These are phyloP conservation scores for Sphaerobolus stellatus DNA, from an alignment of 1,284 basidiomycete species.

Conservation along the genomic window DNA sequence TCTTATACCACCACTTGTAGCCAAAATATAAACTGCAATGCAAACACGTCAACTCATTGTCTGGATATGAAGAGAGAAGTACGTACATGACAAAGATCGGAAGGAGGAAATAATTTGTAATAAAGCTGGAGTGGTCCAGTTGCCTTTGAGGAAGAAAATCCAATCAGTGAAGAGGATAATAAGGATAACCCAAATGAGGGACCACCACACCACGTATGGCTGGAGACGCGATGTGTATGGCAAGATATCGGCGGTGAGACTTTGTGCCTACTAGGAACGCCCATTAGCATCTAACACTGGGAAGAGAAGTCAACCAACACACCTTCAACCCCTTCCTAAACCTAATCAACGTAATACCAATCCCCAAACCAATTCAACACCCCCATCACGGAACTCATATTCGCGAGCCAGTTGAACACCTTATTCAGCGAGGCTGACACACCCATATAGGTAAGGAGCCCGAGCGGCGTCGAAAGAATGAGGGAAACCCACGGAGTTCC, in stretches of 20 bases:
- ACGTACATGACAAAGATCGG: constrained; percentile 5
- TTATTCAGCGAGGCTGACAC: constrained; percentile 22
- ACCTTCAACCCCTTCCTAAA: constrained; percentile 45
- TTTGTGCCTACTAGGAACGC: constrained; percentile 45
- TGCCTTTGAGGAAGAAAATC: neutral
- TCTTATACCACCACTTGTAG: constrained; percentile 5
- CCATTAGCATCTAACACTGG: neutral
- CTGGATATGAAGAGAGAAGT: neutral
- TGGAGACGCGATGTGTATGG: constrained; percentile 72
- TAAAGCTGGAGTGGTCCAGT: constrained; percentile 2
- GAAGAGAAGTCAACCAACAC: too few relatives aligned
- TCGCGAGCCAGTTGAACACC: constrained; percentile 43
- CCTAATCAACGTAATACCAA: constrained; percentile 43
- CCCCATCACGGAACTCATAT: constrained; percentile 29
- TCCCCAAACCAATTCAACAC: constrained; percentile 31
- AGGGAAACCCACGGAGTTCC: constrained; percentile 8
- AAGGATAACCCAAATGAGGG: constrained; percentile 24
- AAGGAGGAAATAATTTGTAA: constrained; percentile 6
- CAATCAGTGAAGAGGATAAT: constrained; percentile 5
- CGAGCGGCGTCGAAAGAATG: constrained; percentile 31
- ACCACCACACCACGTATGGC: constrained; percentile 62
- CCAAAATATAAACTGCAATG: neutral
- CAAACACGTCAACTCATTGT: neutral
- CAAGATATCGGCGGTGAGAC: constrained; percentile 58
- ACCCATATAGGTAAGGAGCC: constrained; percentile 45